A percentile compares a stretch with the other conserved stretches of the same genome.
Conservation (phyloP, 2,329 filamentous ascomycete species). For the Fusarium denticulatum region DNA sequence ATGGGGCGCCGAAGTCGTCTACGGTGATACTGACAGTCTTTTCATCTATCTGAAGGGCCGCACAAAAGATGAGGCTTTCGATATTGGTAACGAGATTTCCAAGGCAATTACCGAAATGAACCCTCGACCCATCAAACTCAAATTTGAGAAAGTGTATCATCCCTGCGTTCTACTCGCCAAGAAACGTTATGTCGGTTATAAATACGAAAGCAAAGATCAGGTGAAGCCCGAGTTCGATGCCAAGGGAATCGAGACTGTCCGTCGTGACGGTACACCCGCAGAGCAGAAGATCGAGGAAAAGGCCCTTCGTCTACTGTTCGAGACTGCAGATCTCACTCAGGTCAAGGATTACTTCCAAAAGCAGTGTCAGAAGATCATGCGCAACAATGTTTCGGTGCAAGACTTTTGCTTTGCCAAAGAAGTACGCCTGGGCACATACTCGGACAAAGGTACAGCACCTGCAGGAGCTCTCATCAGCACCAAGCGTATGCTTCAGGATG, state of each 20-base stretch:
- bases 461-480: slow-evolving; percentile 90
- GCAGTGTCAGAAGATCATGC: slow-evolving; percentile 94
- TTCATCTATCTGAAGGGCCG: slow-evolving; percentile 91
- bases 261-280: slow-evolving; percentile 91
- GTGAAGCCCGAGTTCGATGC: slow-evolving; percentile 89
- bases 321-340: slow-evolving; percentile 86
- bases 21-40: slow-evolving; percentile 95
- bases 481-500: slow-evolving; percentile 85
- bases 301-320: slow-evolving; percentile 86
- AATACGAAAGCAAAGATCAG: slow-evolving; percentile 85
- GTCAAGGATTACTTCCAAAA: slow-evolving; percentile 90
- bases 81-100: slow-evolving; percentile 92
- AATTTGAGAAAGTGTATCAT: slow-evolving; percentile 98
- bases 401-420: slow-evolving; percentile 97
- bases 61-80: slow-evolving; percentile 87
- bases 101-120: slow-evolving; percentile 88
- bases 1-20: slow-evolving; percentile 97
- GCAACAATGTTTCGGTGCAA: slow-evolving; percentile 85
- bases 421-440: slow-evolving; percentile 88
- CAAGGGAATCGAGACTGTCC: slow-evolving; percentile 97
- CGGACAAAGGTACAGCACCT: slow-evolving; percentile 78
- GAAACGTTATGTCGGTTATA: slow-evolving; percentile 98
- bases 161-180: slow-evolving; percentile 94
- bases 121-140: slow-evolving; percentile 90
- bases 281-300: slow-evolving; percentile 98